Percentiles rank a stretch among this genome's conserved stretches.
Conservation (phyloP, 768 basidiomycete species). For the Podaxis rugospora region DNA sequence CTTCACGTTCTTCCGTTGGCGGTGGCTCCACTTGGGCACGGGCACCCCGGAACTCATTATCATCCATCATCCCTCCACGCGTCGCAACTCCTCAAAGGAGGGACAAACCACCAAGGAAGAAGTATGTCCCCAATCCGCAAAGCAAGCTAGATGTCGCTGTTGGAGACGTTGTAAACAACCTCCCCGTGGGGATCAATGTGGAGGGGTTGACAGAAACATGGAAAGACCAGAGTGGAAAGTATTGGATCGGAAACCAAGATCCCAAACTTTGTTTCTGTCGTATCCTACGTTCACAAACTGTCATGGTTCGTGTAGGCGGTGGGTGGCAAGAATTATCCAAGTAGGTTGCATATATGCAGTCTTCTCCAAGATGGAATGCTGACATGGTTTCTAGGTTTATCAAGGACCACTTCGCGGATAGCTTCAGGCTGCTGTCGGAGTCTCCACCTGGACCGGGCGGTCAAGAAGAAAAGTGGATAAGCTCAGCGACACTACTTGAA, state of each 20-base stretch:
- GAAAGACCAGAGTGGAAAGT: constrained; percentile 92
- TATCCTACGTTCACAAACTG: constrained; percentile 85
- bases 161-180: constrained; percentile 85
- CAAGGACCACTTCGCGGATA: constrained; percentile 79
- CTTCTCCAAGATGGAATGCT: constrained; percentile 9
- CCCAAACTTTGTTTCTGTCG: constrained; percentile 89
- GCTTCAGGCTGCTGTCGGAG: constrained; percentile 69
- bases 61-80: constrained; percentile 33
- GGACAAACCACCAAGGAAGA: constrained; percentile 42
- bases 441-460: constrained; percentile 49
- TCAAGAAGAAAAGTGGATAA: constrained; percentile 81
- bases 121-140: constrained; percentile 85
- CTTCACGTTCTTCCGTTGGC: constrained; percentile 31
- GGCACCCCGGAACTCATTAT: constrained; percentile 61
- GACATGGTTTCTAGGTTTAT: constrained; percentile 58
- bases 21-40: constrained; percentile 65
- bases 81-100: constrained; percentile 45
- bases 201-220: constrained; percentile 80
- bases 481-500: constrained; percentile 66
- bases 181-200: constrained; percentile 80
- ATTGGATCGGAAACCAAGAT: constrained; percentile 93
- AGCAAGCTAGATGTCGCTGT: constrained; percentile 91
- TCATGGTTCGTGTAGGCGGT: constrained; percentile 96
- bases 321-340: constrained; percentile 92
- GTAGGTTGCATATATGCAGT: constrained; percentile 38